Percentiles rank a stretch among this genome's conserved stretches.
Conservation (phyloP, 2,329 filamentous ascomycete species). For the Metarhizium sp. region DNA sequence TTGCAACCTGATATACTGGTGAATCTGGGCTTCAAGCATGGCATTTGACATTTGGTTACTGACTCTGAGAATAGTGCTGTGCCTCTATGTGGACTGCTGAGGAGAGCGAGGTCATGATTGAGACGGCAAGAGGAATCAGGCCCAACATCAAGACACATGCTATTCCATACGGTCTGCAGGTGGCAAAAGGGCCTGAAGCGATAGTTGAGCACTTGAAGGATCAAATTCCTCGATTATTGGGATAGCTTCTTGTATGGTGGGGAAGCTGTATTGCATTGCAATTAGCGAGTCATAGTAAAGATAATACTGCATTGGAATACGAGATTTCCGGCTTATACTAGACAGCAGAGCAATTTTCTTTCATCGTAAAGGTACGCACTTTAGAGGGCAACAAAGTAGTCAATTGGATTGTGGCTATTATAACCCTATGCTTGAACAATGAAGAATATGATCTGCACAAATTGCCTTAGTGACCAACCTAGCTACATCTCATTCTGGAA, state of each 20-base stretch:
- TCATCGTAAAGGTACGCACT: too few relatives aligned
- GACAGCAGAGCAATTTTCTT: too few relatives aligned
- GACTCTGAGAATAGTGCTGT: not conserved
- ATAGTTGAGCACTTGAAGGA: not conserved
- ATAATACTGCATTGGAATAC: too few relatives aligned
- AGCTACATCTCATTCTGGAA: conserved; percentile 9
- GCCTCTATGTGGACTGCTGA: not conserved
- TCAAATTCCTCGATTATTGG: not conserved
- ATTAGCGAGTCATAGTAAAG: too few relatives aligned
- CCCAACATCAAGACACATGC: not conserved
- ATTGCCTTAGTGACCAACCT: not conserved
- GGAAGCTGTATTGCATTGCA: not conserved
- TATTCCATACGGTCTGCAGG: not conserved
- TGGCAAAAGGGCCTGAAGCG: not conserved
- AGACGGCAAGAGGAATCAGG: not conserved
- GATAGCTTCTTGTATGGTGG: not conserved
- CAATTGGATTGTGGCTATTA: not conserved
- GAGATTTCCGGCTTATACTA: too few relatives aligned
- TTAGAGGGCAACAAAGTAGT: not conserved
- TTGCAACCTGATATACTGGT: not conserved
- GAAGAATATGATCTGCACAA: not conserved
- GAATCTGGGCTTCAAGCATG: not conserved
- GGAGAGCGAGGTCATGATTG: not conserved
- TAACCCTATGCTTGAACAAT: not conserved
- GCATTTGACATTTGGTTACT: not conserved